Conservation (phyloP, 2,329 filamentous ascomycete species). For the Colletotrichum caudatum region DNA sequence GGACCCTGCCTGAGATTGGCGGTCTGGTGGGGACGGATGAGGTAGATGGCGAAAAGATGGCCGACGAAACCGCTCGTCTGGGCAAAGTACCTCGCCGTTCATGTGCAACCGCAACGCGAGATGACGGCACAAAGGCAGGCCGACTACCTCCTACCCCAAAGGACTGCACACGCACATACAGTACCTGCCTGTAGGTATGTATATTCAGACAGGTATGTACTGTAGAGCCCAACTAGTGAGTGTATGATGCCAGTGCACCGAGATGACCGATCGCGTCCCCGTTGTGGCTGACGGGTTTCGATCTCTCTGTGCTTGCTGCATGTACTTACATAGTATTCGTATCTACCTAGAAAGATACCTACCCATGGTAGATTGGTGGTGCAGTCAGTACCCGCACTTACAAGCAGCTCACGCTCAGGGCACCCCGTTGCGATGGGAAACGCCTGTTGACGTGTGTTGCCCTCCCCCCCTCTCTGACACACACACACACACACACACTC, state of each 20-base stretch:
- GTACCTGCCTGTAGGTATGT: too few relatives aligned
- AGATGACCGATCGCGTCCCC: background rate
- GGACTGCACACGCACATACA: too few relatives aligned
- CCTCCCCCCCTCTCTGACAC: too few relatives aligned
- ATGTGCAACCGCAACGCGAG: slow-evolving; percentile 2
- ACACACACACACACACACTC: too few relatives aligned
- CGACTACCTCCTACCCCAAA: too few relatives aligned
- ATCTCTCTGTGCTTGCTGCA: background rate
- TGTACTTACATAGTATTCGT: too few relatives aligned
- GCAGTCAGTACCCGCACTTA: too few relatives aligned
- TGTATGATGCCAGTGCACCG: background rate
- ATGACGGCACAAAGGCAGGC: slow-evolving; percentile 15
- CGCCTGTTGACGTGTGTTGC: background rate
- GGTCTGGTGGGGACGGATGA: slow-evolving; percentile 38
- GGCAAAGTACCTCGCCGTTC: slow-evolving; percentile 10
- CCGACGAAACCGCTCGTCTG: slow-evolving; percentile 19
- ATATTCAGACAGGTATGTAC: too few relatives aligned
- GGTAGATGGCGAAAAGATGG: slow-evolving; percentile 40
- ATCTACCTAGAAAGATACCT: too few relatives aligned
- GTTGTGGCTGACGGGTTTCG: slow-evolving; percentile 12
- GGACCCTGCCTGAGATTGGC: slow-evolving; percentile 32
- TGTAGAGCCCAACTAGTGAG: too few relatives aligned
- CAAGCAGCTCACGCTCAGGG: slow-evolving; percentile 4
- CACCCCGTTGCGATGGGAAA: background rate
- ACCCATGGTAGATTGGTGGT: too few relatives aligned